Conservation (phyloP, 192 early-diverging fungal species). For the Thamnidium elegans region DNA sequence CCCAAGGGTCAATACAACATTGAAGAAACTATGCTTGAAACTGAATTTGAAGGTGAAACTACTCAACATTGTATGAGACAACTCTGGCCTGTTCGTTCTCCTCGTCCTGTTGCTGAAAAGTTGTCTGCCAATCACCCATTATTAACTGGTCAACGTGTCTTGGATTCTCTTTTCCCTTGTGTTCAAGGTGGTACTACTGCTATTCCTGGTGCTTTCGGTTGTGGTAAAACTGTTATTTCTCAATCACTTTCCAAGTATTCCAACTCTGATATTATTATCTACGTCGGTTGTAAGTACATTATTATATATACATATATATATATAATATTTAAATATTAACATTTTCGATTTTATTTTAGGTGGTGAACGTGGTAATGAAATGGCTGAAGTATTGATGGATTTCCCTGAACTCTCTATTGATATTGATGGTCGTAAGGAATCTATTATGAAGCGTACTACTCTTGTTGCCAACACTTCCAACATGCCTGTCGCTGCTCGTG, state of each 20-base stretch:
- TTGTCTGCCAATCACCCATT: constrained; percentile 93
- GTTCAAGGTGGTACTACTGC: constrained; percentile 99
- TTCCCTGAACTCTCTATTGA: constrained; percentile 94
- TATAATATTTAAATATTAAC: too few species aligned
- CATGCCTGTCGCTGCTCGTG: constrained; percentile 99
- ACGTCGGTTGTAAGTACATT: constrained; percentile 79
- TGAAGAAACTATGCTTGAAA: constrained; percentile 87
- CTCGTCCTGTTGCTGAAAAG: constrained; percentile 93
- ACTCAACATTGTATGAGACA: constrained; percentile 95
- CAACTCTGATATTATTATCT: constrained; percentile 99
- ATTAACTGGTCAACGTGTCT: constrained; percentile 96
- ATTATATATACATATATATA: too few species aligned
- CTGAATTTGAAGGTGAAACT: constrained; percentile 96
- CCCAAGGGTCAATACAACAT: constrained; percentile 90
- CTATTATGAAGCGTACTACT: constrained; percentile 99
- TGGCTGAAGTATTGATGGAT: constrained; percentile 99
- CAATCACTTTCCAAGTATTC: constrained; percentile 99
- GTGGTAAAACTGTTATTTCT: constrained; percentile 99
- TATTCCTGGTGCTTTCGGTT: constrained; percentile 99
- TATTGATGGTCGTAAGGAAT: constrained; percentile 92
- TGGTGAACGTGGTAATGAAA: constrained; percentile 98
- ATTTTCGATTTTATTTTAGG: constrained; percentile 40
- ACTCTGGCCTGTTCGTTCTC: constrained; percentile 95
- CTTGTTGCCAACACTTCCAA: constrained; percentile 99
- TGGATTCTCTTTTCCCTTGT: constrained; percentile 98